A percentile compares a stretch with the other conserved stretches of the same genome.
These are phyloP conservation scores for Leccinum fibrillosum DNA, from an alignment of 768 basidiomycete genomes.

Conservation along the genomic window DNA sequence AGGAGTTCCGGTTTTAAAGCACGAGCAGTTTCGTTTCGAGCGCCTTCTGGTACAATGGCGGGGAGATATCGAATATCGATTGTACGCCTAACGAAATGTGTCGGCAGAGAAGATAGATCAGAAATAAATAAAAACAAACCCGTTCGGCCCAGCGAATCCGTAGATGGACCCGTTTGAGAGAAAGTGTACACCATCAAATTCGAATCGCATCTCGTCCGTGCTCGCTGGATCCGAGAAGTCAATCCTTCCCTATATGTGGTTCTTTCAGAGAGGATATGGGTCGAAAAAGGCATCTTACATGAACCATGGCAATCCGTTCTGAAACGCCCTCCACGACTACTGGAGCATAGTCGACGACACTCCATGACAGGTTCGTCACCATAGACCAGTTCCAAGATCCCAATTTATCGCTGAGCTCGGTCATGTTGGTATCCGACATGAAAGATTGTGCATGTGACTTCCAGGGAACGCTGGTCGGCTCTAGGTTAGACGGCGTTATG, in stretches of 20 bases:
- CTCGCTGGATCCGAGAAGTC: slow-evolving; percentile 57
- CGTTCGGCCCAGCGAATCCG: slow-evolving; percentile 62
- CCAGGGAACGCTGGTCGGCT: slow-evolving; percentile 44
- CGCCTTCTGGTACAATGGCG: slow-evolving; percentile 54
- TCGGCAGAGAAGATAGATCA: neutral
- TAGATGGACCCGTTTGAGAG: slow-evolving; percentile 71
- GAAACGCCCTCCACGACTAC: slow-evolving; percentile 35
- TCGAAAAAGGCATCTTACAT: slow-evolving; percentile 44
- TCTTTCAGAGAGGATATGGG: slow-evolving; percentile 1
- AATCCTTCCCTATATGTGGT: slow-evolving; percentile 55
- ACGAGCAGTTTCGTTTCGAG: slow-evolving; percentile 55
- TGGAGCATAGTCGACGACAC: slow-evolving; percentile 58
- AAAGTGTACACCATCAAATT: slow-evolving; percentile 79
- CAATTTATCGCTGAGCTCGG: slow-evolving; percentile 43
- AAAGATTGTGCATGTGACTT: slow-evolving; percentile 45
- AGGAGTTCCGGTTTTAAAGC: slow-evolving; percentile 59
- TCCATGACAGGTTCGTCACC: slow-evolving; percentile 60
- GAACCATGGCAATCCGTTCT: slow-evolving; percentile 56
- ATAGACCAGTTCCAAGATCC: slow-evolving; percentile 73
- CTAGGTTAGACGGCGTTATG: slow-evolving; percentile 49
- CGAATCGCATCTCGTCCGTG: slow-evolving; percentile 58
- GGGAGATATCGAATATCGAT: slow-evolving; percentile 69
- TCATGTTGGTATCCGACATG: slow-evolving; percentile 49
- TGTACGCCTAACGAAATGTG: slow-evolving; percentile 37
- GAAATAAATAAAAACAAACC: slow-evolving; percentile 37